Evolutionary conservation across 2,329 filamentous ascomycete genomes (phyloP).

Genomic region (Fusarium veterinarium): DNA sequence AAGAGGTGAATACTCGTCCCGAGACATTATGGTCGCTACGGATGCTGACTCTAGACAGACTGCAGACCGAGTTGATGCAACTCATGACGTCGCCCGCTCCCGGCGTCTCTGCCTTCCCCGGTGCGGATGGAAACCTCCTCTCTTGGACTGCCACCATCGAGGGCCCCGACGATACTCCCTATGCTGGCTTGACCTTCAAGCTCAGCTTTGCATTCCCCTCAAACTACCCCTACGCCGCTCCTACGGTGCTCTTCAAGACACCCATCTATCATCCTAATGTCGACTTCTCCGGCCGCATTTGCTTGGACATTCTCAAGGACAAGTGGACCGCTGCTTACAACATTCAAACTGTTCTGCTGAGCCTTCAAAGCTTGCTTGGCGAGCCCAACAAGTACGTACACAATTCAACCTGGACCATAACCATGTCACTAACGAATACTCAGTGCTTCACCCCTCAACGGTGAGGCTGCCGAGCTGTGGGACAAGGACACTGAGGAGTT

Average conservation of each 20-base stretch:
- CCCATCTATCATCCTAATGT: constrained; percentile 99
- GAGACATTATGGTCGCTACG: background rate
- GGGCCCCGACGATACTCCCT: constrained; percentile 91
- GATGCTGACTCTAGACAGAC: constrained; percentile 61
- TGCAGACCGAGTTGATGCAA: constrained; percentile 98
- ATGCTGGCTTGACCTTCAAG: constrained; percentile 89
- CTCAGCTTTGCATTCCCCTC: constrained; percentile 89
- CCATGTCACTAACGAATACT: constrained; percentile 34
- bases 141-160: constrained; percentile 94
- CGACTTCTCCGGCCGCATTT: constrained; percentile 96
- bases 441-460: constrained; percentile 89
- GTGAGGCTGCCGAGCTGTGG: constrained; percentile 96
- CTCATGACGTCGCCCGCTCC: constrained; percentile 96
- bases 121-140: constrained; percentile 88
- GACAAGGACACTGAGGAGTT: constrained; percentile 89
- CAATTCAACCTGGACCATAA: background rate
- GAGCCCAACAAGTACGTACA: constrained; percentile 94
- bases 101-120: constrained; percentile 94
- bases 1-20: constrained; percentile 70
- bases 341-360: constrained; percentile 91
- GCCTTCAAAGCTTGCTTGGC: constrained; percentile 92
- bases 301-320: constrained; percentile 97
- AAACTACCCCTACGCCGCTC: constrained; percentile 93
- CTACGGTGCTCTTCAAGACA: constrained; percentile 95
- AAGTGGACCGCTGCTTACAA: constrained; percentile 99